phyloP scores from a whole-genome alignment of 176 grass and related monocot genomes.

The Ananas comosus region DNA sequence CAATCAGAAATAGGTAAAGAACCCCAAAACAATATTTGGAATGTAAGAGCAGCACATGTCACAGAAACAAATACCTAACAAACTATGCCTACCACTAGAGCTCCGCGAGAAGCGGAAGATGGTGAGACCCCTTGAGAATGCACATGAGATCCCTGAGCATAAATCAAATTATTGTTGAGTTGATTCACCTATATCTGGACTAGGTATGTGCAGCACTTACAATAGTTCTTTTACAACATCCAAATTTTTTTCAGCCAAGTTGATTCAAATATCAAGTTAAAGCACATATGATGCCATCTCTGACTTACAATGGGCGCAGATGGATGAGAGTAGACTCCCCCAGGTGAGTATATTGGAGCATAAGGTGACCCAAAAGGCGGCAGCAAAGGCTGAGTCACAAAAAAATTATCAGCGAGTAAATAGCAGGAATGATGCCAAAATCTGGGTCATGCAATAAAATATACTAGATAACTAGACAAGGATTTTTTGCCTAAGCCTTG shows the following conservation, averaged over 20 bases:
- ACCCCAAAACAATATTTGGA: no score
- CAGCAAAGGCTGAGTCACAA: constrained; percentile 36
- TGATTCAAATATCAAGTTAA: not conserved
- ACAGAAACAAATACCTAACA: not conserved
- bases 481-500: no score
- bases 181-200: not conserved
- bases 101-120: constrained; percentile 2
- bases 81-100: constrained; percentile 4
- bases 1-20: no score
- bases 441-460: not conserved
- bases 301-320: constrained; percentile 57
- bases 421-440: not conserved
- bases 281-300: constrained; percentile 5
- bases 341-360: constrained; percentile 55
- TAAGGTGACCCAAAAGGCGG: constrained; percentile 60
- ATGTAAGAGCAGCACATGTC: no score
- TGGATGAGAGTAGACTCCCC: constrained; percentile 50
- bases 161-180: not conserved
- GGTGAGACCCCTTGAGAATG: constrained; percentile 9
- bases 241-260: no score
- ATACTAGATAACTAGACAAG: not conserved
- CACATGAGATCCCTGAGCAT: constrained; percentile 8
- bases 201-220: not conserved
- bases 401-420: not conserved
- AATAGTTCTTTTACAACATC: not conserved